Evolutionary conservation across 2,329 filamentous ascomycete species (phyloP).

Genomic region (Cordyceps tenuipes): DNA sequence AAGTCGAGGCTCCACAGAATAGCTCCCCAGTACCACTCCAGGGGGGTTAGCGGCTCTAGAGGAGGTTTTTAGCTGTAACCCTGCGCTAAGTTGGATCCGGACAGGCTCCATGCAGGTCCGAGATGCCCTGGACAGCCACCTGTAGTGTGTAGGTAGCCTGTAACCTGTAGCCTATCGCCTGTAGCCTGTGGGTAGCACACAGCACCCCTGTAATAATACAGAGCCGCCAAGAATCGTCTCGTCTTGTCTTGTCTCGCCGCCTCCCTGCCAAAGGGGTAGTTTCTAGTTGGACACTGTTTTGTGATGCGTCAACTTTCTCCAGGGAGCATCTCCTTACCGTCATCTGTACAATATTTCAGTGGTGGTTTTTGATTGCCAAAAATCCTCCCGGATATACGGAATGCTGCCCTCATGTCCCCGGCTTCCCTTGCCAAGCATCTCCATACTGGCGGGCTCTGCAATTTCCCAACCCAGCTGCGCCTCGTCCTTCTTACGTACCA

Average conservation of each 20-base stretch:
- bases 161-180: too few species aligned
- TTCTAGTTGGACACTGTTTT: neutral
- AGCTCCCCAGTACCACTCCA: neutral
- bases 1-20: neutral
- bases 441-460: neutral
- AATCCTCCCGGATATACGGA: neutral
- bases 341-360: too few species aligned
- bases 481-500: neutral
- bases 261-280: neutral
- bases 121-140: neutral
- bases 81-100: neutral
- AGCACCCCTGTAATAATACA: neutral
- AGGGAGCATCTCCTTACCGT: too few species aligned
- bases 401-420: neutral
- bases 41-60: neutral
- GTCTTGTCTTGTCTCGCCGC: neutral
- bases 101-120: slow-evolving; percentile 1
- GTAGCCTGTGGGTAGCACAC: too few species aligned
- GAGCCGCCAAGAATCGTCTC: neutral
- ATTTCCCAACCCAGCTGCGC: slow-evolving; percentile 4
- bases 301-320: neutral
- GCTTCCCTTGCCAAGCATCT: neutral
- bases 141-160: too few species aligned
- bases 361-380: too few species aligned
- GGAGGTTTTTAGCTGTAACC: neutral